Evolutionary conservation across 2,329 filamentous ascomycete species (phyloP).

Genomic region (Epichloe sp.): DNA sequence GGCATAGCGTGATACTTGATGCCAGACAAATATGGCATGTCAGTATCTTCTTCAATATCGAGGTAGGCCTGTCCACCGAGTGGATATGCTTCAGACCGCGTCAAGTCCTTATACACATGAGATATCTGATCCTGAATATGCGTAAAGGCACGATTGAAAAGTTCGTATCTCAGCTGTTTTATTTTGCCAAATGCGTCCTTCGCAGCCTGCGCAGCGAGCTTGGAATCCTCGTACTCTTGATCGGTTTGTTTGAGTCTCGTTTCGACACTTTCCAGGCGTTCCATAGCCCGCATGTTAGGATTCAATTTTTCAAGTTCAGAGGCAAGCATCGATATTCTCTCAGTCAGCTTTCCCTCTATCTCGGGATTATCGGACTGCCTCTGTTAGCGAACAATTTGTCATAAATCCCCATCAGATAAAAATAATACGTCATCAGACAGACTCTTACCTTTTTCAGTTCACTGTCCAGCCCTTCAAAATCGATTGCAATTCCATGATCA

Average conservation of each 20-base stretch:
- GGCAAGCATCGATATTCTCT: conserved; percentile 62
- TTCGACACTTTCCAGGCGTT: conserved; percentile 78
- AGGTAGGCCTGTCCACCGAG: conserved; percentile 83
- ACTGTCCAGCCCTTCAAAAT: conserved; percentile 71
- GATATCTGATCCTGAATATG: conserved; percentile 94
- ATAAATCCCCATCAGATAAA: neutral
- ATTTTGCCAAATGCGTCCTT: conserved; percentile 75
- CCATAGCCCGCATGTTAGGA: conserved; percentile 91
- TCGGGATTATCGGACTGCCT: conserved; percentile 58
- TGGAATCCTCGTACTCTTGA: conserved; percentile 78
- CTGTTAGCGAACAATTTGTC: conserved; percentile 15
- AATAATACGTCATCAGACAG: neutral
- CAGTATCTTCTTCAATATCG: conserved; percentile 85
- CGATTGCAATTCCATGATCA: conserved; percentile 82
- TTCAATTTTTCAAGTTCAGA: conserved; percentile 84
- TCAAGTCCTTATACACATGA: conserved; percentile 89
- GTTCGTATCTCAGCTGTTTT: conserved; percentile 69
- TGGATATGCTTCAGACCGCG: conserved; percentile 78
- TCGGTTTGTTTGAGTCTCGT: conserved; percentile 71
- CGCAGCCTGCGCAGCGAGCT: conserved; percentile 57
- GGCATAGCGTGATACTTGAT: conserved; percentile 99
- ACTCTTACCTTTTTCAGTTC: conserved; percentile 61
- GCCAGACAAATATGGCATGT: conserved; percentile 87
- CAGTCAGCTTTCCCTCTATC: conserved; percentile 62
- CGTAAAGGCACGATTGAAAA: conserved; percentile 89